These are phyloP conservation scores for Candida sojae DNA, from an alignment of 1,139 yeast species.

Conservation along the genomic window DNA sequence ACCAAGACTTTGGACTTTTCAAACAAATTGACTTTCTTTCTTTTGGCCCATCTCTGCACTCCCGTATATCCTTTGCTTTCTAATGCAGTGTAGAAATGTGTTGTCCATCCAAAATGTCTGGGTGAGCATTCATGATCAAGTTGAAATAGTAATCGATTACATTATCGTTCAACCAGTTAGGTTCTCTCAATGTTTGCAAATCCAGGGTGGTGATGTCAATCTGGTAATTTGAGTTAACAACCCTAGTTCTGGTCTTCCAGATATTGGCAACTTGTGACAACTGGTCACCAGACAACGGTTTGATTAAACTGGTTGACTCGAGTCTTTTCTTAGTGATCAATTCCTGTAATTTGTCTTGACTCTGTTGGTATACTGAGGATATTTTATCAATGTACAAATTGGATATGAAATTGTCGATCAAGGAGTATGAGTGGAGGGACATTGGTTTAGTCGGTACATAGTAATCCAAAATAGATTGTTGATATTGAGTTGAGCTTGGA, in stretches of 20 bases:
- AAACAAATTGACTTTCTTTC: constrained; percentile 71
- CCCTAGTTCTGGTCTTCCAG: constrained; percentile 23
- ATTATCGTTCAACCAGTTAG: constrained; percentile 88
- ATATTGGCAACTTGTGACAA: constrained; percentile 21
- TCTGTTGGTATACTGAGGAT: constrained; percentile 15
- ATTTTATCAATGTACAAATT: constrained; percentile 18
- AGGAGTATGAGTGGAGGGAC: constrained; percentile 17
- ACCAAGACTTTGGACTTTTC: constrained; percentile 67
- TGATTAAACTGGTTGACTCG: constrained; percentile 12
- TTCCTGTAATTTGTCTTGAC: constrained; percentile 17
- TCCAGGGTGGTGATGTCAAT: constrained; percentile 71
- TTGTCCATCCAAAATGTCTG: constrained; percentile 68
- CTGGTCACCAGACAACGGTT: constrained; percentile 19
- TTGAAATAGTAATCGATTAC: constrained; percentile 81
- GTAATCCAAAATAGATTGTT: constrained; percentile 19
- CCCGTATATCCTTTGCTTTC: constrained; percentile 74
- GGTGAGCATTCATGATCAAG: constrained; percentile 45
- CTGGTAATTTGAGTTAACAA: constrained; percentile 30
- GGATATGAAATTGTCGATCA: constrained; percentile 19
- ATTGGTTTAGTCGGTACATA: constrained; percentile 20
- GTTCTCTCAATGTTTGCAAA: constrained; percentile 66
- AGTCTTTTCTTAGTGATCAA: constrained; percentile 20
- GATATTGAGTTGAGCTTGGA: constrained; percentile 10
- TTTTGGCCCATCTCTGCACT: constrained; percentile 87
- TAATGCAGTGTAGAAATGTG: constrained; percentile 81